A percentile compares a stretch with the other conserved stretches of the same genome.
Evolutionary conservation across 2,329 filamentous ascomycete genomes (phyloP).

Genomic region (Botryosphaeria dothidea): DNA sequence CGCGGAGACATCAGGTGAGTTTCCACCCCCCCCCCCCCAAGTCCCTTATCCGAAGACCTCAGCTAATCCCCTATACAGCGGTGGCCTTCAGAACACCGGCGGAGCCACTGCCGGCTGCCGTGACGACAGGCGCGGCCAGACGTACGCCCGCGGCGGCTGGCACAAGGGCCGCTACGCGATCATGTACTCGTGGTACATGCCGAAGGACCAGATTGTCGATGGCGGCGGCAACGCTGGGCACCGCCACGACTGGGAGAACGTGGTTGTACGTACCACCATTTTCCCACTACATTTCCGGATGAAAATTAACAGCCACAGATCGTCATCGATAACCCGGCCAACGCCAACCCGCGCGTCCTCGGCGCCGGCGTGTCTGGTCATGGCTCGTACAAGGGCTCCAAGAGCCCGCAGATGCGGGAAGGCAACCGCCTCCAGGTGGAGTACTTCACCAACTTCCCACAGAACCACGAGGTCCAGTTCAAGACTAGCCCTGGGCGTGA

Average conservation of each 20-base stretch:
- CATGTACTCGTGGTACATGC: conserved; percentile 51
- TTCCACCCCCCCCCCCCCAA: too few species aligned
- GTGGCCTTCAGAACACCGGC: conserved; percentile 38
- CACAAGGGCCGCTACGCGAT: conserved; percentile 37
- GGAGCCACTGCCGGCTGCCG: conserved; percentile 33
- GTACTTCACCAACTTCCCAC: conserved; percentile 34
- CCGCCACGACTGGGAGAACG: conserved; percentile 45
- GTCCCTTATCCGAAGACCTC: too few species aligned
- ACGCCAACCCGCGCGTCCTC: conserved; percentile 30
- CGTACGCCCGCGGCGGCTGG: conserved; percentile 37
- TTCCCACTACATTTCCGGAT: background rate
- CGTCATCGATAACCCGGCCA: conserved; percentile 25
- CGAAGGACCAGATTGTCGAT: conserved; percentile 45
- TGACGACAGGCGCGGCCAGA: conserved; percentile 37
- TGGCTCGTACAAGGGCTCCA: conserved; percentile 38
- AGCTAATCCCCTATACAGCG: conserved; percentile 25
- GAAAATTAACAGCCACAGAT: background rate
- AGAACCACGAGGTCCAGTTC: conserved; percentile 39
- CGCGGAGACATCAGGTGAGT: conserved; percentile 16
- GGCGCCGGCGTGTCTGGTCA: conserved; percentile 40
- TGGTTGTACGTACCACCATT: conserved; percentile 36
- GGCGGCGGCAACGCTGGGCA: conserved; percentile 40
- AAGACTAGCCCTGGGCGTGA: background rate
- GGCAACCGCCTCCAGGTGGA: conserved; percentile 32
- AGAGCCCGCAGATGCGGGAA: conserved; percentile 22